Base-by-base conservation (phyloP, 2,329 filamentous ascomycete genomes). In the Sporothrix pallida region DNA sequence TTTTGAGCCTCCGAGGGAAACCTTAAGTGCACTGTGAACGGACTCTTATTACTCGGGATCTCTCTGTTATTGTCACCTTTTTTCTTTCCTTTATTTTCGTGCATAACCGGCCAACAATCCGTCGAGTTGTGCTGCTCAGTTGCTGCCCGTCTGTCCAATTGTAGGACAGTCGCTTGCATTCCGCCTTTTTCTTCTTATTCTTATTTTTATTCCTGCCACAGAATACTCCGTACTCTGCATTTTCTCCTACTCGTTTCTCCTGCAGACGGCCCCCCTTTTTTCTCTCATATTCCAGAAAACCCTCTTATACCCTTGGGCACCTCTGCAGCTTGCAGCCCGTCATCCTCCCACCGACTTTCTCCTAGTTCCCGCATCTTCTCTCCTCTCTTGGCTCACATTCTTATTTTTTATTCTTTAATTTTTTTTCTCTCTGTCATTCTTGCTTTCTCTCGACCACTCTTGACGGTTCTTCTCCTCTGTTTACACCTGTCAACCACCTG, bases 301-400 rank as follows among this genome's bases (percentile, higher is more conserved):
- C 8, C 46, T 46, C 46, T 65, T 63, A 67, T 48, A 72, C 50
- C 71, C 15, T 72, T 68, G 71, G 71, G 71, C 71, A 72, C 31
- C 71, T 13, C 42, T 68, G 62, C 71, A 68, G 71, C 54, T 60
- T 52, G 58, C 70, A 31, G 26, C 70, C 44, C 46, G 56, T 44
- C 69, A 2, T 68, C 31, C 50, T 72, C 58, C 70, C 15, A 52
- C 58, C 58, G 15, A 42, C 60, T 23, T 48, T 48, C 37, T 37
- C 23, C 31, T 54, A 52, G 70, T 44, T 62, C 17, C 26, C 26
- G 50, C 56, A 42, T 65, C 44, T 42, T 46, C n/a, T n/a, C 15
- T 54, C 31, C 26, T 23, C 26, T 42, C 23, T 42, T 63, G 37
- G 56, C 56, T 50, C 5, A n/a, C 46, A 17, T 23, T 50, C 6